Base-by-base conservation (phyloP, 2,329 filamentous ascomycete genomes). In the Talaromyces rugulosus region DNA sequence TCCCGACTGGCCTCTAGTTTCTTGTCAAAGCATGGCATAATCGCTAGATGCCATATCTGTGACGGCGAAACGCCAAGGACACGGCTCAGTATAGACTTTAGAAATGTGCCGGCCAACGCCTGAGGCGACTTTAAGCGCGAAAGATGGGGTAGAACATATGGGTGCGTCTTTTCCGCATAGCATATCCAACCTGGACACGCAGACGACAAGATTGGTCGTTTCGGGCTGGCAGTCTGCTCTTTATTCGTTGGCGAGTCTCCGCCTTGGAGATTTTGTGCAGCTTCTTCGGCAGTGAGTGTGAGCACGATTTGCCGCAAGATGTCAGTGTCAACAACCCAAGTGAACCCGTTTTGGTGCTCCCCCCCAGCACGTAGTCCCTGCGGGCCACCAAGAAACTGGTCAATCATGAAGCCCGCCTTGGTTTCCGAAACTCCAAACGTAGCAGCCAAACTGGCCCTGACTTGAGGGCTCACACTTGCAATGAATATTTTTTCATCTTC, bases 1-100 rank as follows among this genome's bases (percentile, higher is more conserved):
- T 92, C 89, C 59, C 95, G 88, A 68, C 92, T 96, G 6, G 95
- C 95, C 78, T 99, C 95, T 31, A 99, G 84, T 76, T 99, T 99
- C 81, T 99, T 99, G 76, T 99, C 95, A 75, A 99, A 98, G 75
- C 95, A 99, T 23, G 95, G 95, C 95, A 99, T 99, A 53, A 99
- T 83, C 12, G 94, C 92, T 59, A 98, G 77, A 75, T 98, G 94
- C 91, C 94, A 99, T 73, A 99, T 92, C 67, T 88, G 86, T 65
- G 88, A 87, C 0, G 92, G 89, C 0, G 88, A 77, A 56, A 97
- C 87, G 36, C 86, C 86, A 64, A 93, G 83, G 58, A 81, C 83
- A 67, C 85, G 86, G 75, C 89, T 92, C 40, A 99, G 79, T 0
- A 90, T 86, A 0, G 92, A 94, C 77, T 99, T 99, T 60, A 99